Evolutionary conservation across 2,329 filamentous ascomycete species (phyloP), one percentile per base, ranked within the genome.

Genomic region (Botrytis fragariae): DNA sequence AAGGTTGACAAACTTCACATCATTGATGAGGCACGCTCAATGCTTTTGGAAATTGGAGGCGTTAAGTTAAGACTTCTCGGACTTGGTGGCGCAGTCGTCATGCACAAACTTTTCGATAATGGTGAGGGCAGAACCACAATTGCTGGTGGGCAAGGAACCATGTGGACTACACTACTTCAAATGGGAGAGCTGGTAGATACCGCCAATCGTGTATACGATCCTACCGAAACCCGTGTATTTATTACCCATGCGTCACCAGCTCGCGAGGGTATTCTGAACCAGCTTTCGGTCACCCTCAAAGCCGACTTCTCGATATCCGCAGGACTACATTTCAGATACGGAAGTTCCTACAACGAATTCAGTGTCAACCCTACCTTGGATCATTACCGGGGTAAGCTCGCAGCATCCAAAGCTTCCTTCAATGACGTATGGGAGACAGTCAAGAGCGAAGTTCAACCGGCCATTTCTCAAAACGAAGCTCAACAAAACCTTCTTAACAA

Each of bases 391-490:
- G 97, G 96, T 81, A 99, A 99, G 87, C 90, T 99, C 72, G 95
- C 96, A 69, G 96, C 96, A 20, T 98, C 95, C 68, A 98, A 98
- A 84, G 95, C 96, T 1, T 98, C 96, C 0, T 99, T 99, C 86
- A 97, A 97, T 82, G 96, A 99, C 82, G 96, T 99, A 12, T 99
- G 96, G 96, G 96, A 99, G 83, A 99, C 96, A 1, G 96, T 99
- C 79, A 97, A 97, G 85, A 88, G 91, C 68, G 96, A 99, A 83
- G 96, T 99, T 22, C 94, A 98, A 85, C 93, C 95, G 35, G 96
- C 95, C 8, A 97, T 99, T 75, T 89, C 92, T 74, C 92, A 96
- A 80, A 99, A 98, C 81, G 93, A 97, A 79, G 93, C 93, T 1
- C 96, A 99, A 81, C 94, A 97, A 84, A 95, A 93, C 74, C 88